Evolutionary conservation across 129 eudicot species (phyloP).

Genomic region (Centella asiatica): DNA sequence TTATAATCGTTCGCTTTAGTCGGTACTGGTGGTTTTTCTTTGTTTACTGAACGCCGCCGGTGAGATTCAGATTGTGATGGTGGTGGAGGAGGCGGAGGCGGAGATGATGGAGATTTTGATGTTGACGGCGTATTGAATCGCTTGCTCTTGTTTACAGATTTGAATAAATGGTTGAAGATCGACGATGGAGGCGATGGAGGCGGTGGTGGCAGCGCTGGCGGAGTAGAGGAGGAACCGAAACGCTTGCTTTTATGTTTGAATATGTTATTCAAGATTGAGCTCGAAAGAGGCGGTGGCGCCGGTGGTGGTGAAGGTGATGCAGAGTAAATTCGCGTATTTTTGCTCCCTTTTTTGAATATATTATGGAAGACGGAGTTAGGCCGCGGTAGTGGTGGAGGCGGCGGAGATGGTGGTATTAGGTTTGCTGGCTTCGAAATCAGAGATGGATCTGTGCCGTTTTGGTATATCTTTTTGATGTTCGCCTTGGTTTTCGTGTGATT

Average conservation of each 20-base stretch:
- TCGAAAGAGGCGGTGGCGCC: conserved; percentile 42
- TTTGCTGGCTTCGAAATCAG: conserved; percentile 23
- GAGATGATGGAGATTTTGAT: conserved; percentile 22
- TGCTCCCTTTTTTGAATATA: conserved; percentile 44
- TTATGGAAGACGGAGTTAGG: conserved; percentile 42
- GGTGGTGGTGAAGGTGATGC: conserved; percentile 48
- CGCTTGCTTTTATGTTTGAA: conserved; percentile 53
- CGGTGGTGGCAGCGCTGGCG: conserved; percentile 36
- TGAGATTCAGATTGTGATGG: conserved; percentile 16
- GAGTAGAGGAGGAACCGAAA: conserved; percentile 20
- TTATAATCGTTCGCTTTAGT: conserved; percentile 25
- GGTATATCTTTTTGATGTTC: conserved; percentile 24
- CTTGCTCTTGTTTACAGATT: conserved; percentile 35
- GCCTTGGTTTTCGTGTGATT: conserved; percentile 42
- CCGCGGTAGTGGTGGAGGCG: conserved; percentile 18
- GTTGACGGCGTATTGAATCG: conserved; percentile 17
- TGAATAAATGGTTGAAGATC: conserved; percentile 33
- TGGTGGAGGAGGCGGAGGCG: too few relatives aligned
- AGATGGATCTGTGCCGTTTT: conserved; percentile 22
- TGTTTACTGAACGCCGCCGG: conserved; percentile 19
- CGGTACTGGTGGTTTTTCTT: conserved; percentile 78
- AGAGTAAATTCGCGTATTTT: conserved; percentile 53
- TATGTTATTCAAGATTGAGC: conserved; percentile 43
- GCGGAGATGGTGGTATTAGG: conserved; percentile 18
- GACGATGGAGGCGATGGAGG: conserved; percentile 46